Evolutionary conservation across 495 filamentous ascomycete species (phyloP), one percentile per base, ranked within the genome.

Genomic region (Hypoxylon fragiforme): DNA sequence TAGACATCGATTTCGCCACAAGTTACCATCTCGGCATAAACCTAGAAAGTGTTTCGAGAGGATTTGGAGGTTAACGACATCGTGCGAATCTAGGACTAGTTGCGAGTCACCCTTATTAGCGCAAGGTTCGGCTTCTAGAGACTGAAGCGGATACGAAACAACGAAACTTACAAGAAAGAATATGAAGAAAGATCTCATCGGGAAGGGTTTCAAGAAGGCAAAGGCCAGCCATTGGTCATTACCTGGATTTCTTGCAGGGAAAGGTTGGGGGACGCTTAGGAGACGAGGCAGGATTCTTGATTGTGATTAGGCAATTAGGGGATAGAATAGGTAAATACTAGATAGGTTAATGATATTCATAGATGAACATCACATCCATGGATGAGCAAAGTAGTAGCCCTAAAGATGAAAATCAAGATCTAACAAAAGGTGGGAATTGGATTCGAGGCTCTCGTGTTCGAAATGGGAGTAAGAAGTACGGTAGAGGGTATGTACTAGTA

Each of bases 1-100:
- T 64, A 94, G 85, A 67, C 87, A 92, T 69, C 85, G 80, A 11
- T 80, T 67, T 60, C 84, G 84, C 91, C 91, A 96, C 15, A 89
- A 73, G 16, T 71, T 79, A 51, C 89, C 83, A 67, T 95, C 91
- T 13, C 89, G 86, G 16, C 81, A 82, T 22, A 94, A 74, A n/a
- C 71, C 70, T 19, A 85, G 77, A 63, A 90, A 82, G 31, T 78
- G 78, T 50, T 77, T 84, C 12, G 83, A 91, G 13, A 89, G 83
- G 9, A 79, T 79, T 68, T 92, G 89, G 26, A 95, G 77, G 42
- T 67, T 73, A 40, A 88, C 83, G 62, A 91, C 82, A 54, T 92
- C 83, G 38, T 57, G 66, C 20, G 86, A 80, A 14, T 85, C 78
- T 50, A 95, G 83, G 67, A 82, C 90, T 92, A 48, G 50, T 7